phyloP scores from a whole-genome alignment of 1,139 yeast species.

The Blastobotrys serpentis region DNA sequence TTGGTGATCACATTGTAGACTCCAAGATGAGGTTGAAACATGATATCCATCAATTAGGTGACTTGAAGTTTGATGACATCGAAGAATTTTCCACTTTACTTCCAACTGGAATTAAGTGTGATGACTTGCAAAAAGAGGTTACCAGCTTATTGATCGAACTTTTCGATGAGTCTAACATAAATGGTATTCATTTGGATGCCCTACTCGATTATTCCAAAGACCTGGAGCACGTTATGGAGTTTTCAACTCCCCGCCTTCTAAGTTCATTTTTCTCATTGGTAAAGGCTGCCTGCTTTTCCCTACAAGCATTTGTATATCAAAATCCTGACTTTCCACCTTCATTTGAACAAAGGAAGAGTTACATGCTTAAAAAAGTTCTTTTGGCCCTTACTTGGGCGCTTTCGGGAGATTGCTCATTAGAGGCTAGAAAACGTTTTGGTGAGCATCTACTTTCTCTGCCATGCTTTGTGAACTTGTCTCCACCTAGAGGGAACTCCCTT shows the following conservation, averaged over 20 bases:
- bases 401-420: slow-evolving; percentile 55
- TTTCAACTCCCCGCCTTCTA: slow-evolving; percentile 43
- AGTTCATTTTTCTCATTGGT: slow-evolving; percentile 41
- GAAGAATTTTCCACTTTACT: slow-evolving; percentile 27
- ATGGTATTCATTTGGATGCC: background rate
- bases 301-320: slow-evolving; percentile 26
- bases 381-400: slow-evolving; percentile 66
- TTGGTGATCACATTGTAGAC: slow-evolving; percentile 45
- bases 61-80: slow-evolving; percentile 31
- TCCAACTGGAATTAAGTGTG: slow-evolving; percentile 14
- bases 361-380: slow-evolving; percentile 42
- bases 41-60: slow-evolving; percentile 24
- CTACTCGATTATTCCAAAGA: slow-evolving; percentile 30
- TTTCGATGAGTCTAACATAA: slow-evolving; percentile 16
- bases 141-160: slow-evolving; percentile 14
- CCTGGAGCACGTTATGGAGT: slow-evolving; percentile 56
- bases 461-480: slow-evolving; percentile 25
- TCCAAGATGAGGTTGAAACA: slow-evolving; percentile 32
- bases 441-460: slow-evolving; percentile 34
- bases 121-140: slow-evolving; percentile 18
- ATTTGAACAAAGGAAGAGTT: slow-evolving; percentile 32
- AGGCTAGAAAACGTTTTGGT: slow-evolving; percentile 46
- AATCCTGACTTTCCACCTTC: slow-evolving; percentile 32
- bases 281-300: slow-evolving; percentile 27
- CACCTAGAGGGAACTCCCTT: slow-evolving; percentile 21